phyloP scores from a whole-genome alignment of 1,284 basidiomycete species.

The Malassezia globosa region DNA sequence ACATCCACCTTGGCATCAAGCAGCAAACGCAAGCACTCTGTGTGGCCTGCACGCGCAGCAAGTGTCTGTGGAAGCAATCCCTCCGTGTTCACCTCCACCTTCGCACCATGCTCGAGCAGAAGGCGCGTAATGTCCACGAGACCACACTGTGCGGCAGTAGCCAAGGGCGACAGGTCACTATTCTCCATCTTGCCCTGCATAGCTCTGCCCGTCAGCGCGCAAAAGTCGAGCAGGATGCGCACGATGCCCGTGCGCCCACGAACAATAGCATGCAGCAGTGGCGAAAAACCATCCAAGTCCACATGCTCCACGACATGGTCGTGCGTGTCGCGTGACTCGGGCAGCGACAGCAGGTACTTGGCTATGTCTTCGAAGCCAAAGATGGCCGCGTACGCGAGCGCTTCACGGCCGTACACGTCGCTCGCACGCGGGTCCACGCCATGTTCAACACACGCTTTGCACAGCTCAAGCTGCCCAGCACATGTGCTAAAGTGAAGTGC shows the following conservation, averaged over 20 bases:
- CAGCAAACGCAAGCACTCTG: constrained; percentile 68
- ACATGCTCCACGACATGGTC: constrained; percentile 35
- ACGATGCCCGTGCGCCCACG: constrained; percentile 70
- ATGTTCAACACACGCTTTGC: constrained; percentile 67
- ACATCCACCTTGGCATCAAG: constrained; percentile 50
- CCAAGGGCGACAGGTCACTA: constrained; percentile 71
- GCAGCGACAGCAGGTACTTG: constrained; percentile 62
- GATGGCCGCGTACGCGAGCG: constrained; percentile 92
- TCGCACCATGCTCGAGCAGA: constrained; percentile 66
- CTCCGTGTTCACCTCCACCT: constrained; percentile 73
- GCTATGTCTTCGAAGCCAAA: constrained; percentile 72
- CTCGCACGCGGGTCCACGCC: constrained; percentile 59
- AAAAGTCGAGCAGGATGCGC: constrained; percentile 34
- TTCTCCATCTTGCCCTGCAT: constrained; percentile 23
- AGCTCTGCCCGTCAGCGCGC: constrained; percentile 11
- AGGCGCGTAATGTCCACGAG: constrained; percentile 72
- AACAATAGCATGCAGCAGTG: constrained; percentile 81
- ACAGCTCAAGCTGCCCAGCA: constrained; percentile 67
- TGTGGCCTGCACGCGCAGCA: constrained; percentile 91
- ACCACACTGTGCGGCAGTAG: constrained; percentile 79
- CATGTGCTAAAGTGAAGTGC: constrained; percentile 90
- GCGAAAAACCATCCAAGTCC: constrained; percentile 70
- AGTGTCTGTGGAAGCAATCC: constrained; percentile 93
- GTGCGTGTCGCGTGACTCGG: constrained; percentile 48
- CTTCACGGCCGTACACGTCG: constrained; percentile 82